These are phyloP conservation scores for Boletus fagicola DNA, from an alignment of 768 basidiomycete species.

Conservation along the genomic window DNA sequence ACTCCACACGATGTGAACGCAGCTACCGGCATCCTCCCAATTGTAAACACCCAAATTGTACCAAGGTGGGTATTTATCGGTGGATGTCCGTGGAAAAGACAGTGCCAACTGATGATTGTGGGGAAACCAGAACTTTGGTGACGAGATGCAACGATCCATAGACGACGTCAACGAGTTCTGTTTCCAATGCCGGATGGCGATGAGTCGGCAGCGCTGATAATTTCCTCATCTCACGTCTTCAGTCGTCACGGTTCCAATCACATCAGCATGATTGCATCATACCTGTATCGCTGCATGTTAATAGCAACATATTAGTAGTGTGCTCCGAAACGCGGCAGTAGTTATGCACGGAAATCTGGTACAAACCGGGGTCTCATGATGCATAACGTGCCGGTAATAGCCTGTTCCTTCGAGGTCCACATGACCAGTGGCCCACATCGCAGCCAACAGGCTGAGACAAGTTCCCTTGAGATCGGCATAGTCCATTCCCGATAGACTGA, in stretches of 20 bases:
- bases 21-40: conserved; percentile 57
- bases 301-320: conserved; percentile 13
- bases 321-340: background rate
- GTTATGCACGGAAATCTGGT: too few relatives aligned
- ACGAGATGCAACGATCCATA: conserved; percentile 65
- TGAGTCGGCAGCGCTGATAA: conserved; percentile 33
- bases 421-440: background rate
- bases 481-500: background rate
- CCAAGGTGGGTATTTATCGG: conserved; percentile 47
- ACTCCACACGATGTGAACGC: conserved; percentile 58
- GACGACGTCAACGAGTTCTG: conserved; percentile 73
- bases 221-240: background rate
- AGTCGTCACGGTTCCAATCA: background rate
- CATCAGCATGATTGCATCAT: conserved; percentile 28
- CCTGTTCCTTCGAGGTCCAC: conserved; percentile 1
- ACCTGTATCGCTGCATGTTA: conserved; percentile 28
- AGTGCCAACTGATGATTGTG: conserved; percentile 8
- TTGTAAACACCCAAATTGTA: conserved; percentile 55
- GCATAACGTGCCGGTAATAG: background rate
- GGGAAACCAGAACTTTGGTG: conserved; percentile 55
- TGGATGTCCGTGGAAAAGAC: conserved; percentile 10
- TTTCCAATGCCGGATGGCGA: conserved; percentile 64
- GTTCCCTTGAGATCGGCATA: background rate
- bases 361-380: too few relatives aligned
- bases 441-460: background rate